Conservation (phyloP, 2,329 filamentous ascomycete genomes). For the Grosmannia penicillata region DNA sequence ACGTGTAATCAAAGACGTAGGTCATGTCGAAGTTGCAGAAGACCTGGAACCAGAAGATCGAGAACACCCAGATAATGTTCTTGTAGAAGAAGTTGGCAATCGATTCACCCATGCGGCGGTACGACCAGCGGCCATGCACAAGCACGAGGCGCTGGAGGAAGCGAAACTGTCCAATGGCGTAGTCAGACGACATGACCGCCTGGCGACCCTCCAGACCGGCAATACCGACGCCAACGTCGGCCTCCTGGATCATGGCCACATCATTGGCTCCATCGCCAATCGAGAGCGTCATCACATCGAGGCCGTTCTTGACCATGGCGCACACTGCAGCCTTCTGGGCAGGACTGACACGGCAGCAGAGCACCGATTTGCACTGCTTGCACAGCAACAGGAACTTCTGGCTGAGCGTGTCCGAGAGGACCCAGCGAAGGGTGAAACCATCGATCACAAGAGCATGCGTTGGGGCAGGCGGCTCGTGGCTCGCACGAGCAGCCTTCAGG, state of each 20-base stretch:
- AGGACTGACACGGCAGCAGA: slow-evolving; percentile 94
- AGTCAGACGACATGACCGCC: slow-evolving; percentile 92
- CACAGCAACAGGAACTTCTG: slow-evolving; percentile 91
- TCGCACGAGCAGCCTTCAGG: slow-evolving; percentile 60
- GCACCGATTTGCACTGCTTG: slow-evolving; percentile 91
- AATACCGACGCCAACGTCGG: slow-evolving; percentile 91
- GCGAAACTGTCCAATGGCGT: slow-evolving; percentile 86
- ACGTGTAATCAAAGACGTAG: slow-evolving; percentile 95
- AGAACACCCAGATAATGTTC: slow-evolving; percentile 96
- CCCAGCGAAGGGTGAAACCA: slow-evolving; percentile 80
- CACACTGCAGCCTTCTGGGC: slow-evolving; percentile 97
- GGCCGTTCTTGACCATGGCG: slow-evolving; percentile 80
- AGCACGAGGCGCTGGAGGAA: slow-evolving; percentile 74
- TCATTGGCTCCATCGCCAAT: slow-evolving; percentile 93
- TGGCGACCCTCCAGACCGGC: slow-evolving; percentile 85
- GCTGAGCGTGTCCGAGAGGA: slow-evolving; percentile 66
- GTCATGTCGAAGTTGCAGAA: slow-evolving; percentile 94
- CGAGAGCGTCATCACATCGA: slow-evolving; percentile 91
- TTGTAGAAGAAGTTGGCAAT: slow-evolving; percentile 99
- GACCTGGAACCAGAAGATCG: slow-evolving; percentile 94
- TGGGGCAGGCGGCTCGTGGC: slow-evolving; percentile 71
- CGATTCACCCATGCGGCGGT: slow-evolving; percentile 78
- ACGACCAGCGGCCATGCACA: slow-evolving; percentile 93
- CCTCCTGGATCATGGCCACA: slow-evolving; percentile 95
- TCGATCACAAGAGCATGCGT: slow-evolving; percentile 93